Evolutionary conservation across 1,284 basidiomycete species (phyloP), one percentile per base, ranked within the genome.

Genomic region (Violaceomyces palustris): DNA sequence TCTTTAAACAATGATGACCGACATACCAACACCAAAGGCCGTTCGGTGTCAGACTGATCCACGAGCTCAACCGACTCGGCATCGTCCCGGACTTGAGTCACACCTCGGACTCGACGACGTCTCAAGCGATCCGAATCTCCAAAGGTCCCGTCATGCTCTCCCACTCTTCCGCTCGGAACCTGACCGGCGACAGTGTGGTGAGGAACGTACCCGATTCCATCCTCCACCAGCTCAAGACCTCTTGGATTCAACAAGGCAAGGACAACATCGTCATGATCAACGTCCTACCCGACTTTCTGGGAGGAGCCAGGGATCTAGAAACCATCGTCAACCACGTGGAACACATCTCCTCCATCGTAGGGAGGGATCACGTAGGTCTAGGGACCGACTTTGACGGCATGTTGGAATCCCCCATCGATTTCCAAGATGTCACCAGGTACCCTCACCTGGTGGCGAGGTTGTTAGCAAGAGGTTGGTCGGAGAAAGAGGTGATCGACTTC

Each of bases 351-450:
- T 17, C 18, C 17, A 50, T 51, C 6, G 43, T 55, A 10, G 57
- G 57, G 4, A 35, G 32, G 11, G 38, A 38, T 6, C 57, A 60
- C 18, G 52, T 60, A 1, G 57, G 57, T 10, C 29, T 60, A 3
- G 57, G 57, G 1, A 55, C 48, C 15, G 57, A 60, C 37, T 60
- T 60, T 39, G 57, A 60, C n/a, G 57, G 57, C 8, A 60, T 60
- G 35, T 4, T 39, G 14, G 40, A 42, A 3, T 42, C 40, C 1
- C 52, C 57, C 1, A 45, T 47, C 23, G 52, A 52, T 0, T 18
- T 60, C 1, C 48, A 55, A 8, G 57, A 60, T 30, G 57, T 60
- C 12, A 45, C 45, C 21, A 36, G 44, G 28, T 60, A 55, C 11
- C 57, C 57, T 2, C 39, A 49, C 11, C 38, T 60, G 7, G 57